phyloP scores from a whole-genome alignment of 306 rosid species.

The Pterocarpus macrocarpus region DNA sequence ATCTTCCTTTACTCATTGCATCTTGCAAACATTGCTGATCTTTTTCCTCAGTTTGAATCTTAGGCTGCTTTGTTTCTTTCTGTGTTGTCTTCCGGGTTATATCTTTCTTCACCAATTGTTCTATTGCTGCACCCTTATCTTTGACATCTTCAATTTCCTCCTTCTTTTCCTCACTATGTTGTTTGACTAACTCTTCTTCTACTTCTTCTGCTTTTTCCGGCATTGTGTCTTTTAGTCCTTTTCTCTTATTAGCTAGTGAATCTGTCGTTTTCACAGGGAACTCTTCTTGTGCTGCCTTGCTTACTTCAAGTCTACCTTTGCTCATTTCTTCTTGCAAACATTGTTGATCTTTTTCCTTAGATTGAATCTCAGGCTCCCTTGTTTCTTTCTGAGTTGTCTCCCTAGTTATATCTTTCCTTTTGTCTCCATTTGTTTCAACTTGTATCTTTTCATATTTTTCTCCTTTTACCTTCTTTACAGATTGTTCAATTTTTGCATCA shows the following conservation, averaged over 20 bases:
- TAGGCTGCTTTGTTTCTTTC: slow-evolving; percentile 7
- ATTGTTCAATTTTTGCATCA: not conserved
- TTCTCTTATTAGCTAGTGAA: slow-evolving; percentile 5
- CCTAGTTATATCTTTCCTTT: not conserved
- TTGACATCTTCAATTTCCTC: slow-evolving; percentile 7
- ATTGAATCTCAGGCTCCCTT: slow-evolving; percentile 29
- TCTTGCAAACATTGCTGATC: slow-evolving; percentile 34
- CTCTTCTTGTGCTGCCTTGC: slow-evolving; percentile 4
- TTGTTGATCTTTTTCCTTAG: slow-evolving; percentile 12
- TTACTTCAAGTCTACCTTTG: not conserved
- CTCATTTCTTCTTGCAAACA: not conserved
- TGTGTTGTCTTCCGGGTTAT: slow-evolving; percentile 1
- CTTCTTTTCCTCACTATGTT: not conserved
- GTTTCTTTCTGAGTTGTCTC: slow-evolving; percentile 17
- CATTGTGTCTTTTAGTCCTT: not conserved
- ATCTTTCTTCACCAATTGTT: not conserved
- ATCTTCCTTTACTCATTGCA: slow-evolving; percentile 20
- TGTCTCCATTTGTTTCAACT: slow-evolving; percentile 12
- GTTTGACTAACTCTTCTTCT: slow-evolving; percentile 14
- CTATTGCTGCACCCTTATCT: not conserved
- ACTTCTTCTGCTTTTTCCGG: slow-evolving; percentile 19
- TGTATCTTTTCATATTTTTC: slow-evolving; percentile 34
- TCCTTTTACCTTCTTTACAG: not conserved
- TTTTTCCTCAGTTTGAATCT: slow-evolving; percentile 1
- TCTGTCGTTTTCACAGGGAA: slow-evolving; percentile 10